These are phyloP conservation scores for Agaricus bisporus DNA, from an alignment of 768 basidiomycete species.

Conservation along the genomic window DNA sequence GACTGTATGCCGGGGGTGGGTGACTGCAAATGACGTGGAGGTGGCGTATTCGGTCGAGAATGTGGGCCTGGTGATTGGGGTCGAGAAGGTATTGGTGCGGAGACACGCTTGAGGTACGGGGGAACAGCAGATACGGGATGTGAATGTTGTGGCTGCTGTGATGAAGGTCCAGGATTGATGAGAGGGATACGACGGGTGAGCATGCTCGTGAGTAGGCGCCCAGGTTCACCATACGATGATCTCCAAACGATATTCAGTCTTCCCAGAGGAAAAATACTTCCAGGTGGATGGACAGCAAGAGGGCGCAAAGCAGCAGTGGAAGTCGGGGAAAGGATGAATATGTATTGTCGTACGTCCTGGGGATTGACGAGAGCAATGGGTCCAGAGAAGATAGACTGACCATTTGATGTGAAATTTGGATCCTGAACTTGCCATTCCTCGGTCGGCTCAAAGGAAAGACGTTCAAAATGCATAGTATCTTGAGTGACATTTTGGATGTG, in stretches of 20 bases:
- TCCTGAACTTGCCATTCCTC: conserved; percentile 61
- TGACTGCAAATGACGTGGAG: conserved; percentile 35
- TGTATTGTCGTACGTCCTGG: conserved; percentile 80
- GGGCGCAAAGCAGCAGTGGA: conserved; percentile 38
- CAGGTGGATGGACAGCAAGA: conserved; percentile 41
- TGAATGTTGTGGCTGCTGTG: conserved; percentile 44
- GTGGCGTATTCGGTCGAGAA: conserved; percentile 54
- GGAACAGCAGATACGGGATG: conserved; percentile 71
- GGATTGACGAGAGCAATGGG: conserved; percentile 72
- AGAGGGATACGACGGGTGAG: conserved; percentile 77
- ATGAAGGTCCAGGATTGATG: conserved; percentile 39
- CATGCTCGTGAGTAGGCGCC: conserved; percentile 83
- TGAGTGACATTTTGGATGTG: conserved; percentile 87
- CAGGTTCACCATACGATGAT: conserved; percentile 80
- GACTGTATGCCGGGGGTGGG: conserved; percentile 24
- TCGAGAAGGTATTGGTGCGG: conserved; percentile 17
- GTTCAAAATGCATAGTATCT: conserved; percentile 71
- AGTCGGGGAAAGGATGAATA: conserved; percentile 69
- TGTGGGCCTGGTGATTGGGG: conserved; percentile 21
- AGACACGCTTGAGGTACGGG: conserved; percentile 61
- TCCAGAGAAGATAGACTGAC: conserved; percentile 45
- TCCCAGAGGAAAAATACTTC: conserved; percentile 75
- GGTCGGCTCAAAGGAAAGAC: conserved; percentile 71
- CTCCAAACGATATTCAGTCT: conserved; percentile 86
- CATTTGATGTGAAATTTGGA: conserved; percentile 33